Evolutionary conservation across 257 asterid genomes (phyloP).

Genomic region (Fraxinus cuspidata): DNA sequence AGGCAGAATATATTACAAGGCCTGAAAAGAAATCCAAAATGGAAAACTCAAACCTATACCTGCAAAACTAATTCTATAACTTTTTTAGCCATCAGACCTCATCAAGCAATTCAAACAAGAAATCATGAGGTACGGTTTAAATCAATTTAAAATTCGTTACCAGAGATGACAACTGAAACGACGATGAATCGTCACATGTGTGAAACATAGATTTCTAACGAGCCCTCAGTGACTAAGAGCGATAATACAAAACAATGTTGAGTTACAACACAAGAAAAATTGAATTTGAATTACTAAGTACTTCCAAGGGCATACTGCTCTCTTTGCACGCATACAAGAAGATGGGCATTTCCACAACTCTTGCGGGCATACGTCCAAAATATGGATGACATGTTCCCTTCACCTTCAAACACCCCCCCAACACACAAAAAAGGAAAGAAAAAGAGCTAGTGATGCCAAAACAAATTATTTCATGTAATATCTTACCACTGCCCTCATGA

Average conservation of each 20-base stretch:
- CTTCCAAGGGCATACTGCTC: not conserved
- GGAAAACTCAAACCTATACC: not conserved
- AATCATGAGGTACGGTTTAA: not conserved
- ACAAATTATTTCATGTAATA: not conserved
- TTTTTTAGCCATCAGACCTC: not conserved
- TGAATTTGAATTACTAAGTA: not conserved
- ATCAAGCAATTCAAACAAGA: not conserved
- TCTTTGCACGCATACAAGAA: not conserved
- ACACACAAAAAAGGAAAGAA: not conserved
- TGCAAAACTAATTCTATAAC: not conserved
- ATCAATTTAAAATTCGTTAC: not conserved
- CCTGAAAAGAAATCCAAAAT: not conserved
- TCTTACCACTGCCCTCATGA: constrained; percentile 92
- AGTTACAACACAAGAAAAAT: too few species aligned
- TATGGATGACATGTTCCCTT: not conserved
- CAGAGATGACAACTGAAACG: not conserved
- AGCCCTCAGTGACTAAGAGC: not conserved
- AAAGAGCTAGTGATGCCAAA: not conserved
- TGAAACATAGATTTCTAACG: too few species aligned
- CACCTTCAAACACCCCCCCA: not conserved
- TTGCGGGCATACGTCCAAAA: not conserved
- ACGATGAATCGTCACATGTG: too few species aligned
- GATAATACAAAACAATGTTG: not conserved
- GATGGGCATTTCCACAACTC: not conserved
- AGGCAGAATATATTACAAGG: not conserved